A percentile compares a stretch with the other conserved stretches of the same genome.
Evolutionary conservation across 352 stramenopile genomes (phyloP).

Genomic region (Hyaloperonospora arabidopsidis): DNA sequence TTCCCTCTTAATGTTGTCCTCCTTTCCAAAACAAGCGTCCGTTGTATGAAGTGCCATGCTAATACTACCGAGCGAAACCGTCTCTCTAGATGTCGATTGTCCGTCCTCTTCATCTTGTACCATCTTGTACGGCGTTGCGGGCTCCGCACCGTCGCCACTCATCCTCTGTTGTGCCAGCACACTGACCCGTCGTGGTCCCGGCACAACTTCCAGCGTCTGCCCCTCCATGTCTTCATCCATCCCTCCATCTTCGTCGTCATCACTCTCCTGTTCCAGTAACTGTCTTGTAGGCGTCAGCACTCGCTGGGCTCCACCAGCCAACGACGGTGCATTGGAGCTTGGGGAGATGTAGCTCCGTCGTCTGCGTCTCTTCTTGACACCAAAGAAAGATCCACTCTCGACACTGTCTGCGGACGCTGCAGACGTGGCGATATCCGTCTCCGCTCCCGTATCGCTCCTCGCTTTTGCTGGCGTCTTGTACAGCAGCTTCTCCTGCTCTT

Average conservation of each 20-base stretch:
- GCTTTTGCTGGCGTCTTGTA: slow-evolving; percentile 17
- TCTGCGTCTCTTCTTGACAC: slow-evolving; percentile 33
- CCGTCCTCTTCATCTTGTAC: slow-evolving; percentile 9
- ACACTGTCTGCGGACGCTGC: slow-evolving; percentile 1
- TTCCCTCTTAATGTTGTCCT: slow-evolving; percentile 4
- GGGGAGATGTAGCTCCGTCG: slow-evolving; percentile 43
- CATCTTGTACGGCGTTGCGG: slow-evolving; percentile 5
- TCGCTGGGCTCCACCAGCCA: slow-evolving; percentile 50
- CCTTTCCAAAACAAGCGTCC: slow-evolving; percentile 1
- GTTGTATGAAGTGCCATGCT: slow-evolving; percentile 13
- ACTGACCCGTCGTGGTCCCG: slow-evolving; percentile 23
- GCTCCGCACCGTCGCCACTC: slow-evolving; percentile 10
- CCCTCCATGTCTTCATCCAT: slow-evolving; percentile 26
- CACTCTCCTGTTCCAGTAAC: slow-evolving; percentile 13
- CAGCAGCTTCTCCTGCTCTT: slow-evolving; percentile 11
- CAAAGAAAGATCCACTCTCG: background rate
- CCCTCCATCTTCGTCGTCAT: slow-evolving; percentile 24
- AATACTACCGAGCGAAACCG: slow-evolving; percentile 21
- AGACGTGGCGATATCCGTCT: slow-evolving; percentile 2
- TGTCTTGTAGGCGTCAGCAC: slow-evolving; percentile 43
- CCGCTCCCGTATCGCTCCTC: slow-evolving; percentile 4
- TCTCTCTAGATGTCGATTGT: slow-evolving; percentile 12
- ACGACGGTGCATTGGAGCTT: slow-evolving; percentile 32
- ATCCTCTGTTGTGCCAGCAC: slow-evolving; percentile 11
- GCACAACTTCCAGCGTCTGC: slow-evolving; percentile 10